Conservation (phyloP, 768 basidiomycete species). For the Russula foetens region DNA sequence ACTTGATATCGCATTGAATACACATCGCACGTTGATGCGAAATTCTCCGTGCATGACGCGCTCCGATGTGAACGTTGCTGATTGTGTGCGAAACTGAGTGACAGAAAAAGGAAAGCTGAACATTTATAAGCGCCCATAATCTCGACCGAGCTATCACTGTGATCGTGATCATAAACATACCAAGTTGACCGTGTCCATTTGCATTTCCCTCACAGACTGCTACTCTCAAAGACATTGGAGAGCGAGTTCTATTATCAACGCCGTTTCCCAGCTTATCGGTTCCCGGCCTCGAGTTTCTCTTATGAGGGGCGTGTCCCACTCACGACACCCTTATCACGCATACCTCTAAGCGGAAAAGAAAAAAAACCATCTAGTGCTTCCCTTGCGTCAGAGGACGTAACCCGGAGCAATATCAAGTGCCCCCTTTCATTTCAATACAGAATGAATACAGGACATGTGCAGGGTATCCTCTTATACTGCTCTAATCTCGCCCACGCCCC, state of each 20-base stretch:
- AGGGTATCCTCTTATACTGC: not conserved
- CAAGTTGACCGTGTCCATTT: not conserved
- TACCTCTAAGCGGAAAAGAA: not conserved
- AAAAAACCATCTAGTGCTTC: not conserved
- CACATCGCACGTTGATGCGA: not conserved
- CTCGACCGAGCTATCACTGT: too few relatives aligned
- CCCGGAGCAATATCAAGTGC: constrained; percentile 1
- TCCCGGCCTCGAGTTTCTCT: not conserved
- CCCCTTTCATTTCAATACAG: not conserved
- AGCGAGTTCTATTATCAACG: not conserved
- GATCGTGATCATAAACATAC: constrained; percentile 2
- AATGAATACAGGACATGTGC: not conserved
- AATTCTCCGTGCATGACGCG: not conserved
- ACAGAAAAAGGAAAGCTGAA: not conserved
- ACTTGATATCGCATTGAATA: not conserved
- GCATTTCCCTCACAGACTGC: not conserved
- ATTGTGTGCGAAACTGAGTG: constrained; percentile 3
- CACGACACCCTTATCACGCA: not conserved
- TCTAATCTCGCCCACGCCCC: not conserved
- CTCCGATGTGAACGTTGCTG: not conserved
- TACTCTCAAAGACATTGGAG: not conserved
- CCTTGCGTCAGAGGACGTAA: constrained; percentile 17
- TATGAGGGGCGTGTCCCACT: not conserved
- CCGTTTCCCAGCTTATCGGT: not conserved
- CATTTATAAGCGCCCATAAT: not conserved